phyloP scores from a whole-genome alignment of 2,329 filamentous ascomycete genomes.

The Alternaria arborescens region DNA sequence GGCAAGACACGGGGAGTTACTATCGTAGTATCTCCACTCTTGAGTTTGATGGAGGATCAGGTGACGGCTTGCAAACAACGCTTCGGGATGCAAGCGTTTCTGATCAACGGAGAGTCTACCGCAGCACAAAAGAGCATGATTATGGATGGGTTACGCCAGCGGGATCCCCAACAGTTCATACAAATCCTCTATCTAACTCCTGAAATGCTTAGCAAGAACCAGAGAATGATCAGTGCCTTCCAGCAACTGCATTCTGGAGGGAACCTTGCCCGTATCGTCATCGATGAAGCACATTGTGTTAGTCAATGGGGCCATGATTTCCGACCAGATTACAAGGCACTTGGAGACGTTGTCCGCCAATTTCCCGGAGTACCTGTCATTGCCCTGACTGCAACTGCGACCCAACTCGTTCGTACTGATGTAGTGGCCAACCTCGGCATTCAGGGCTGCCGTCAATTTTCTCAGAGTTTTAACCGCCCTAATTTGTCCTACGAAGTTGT shows the following conservation, averaged over 20 bases:
- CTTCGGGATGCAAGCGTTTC: slow-evolving; percentile 78
- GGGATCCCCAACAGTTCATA: slow-evolving; percentile 76
- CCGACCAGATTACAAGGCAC: slow-evolving; percentile 89
- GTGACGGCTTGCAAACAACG: slow-evolving; percentile 76
- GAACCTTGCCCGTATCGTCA: slow-evolving; percentile 88
- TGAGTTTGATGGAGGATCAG: slow-evolving; percentile 98
- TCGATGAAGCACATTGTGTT: slow-evolving; percentile 99
- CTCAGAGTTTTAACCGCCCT: slow-evolving; percentile 95
- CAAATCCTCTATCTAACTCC: slow-evolving; percentile 95
- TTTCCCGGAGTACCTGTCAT: slow-evolving; percentile 88
- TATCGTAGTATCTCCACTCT: slow-evolving; percentile 89
- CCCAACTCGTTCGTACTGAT: slow-evolving; percentile 89
- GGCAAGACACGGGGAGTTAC: slow-evolving; percentile 88
- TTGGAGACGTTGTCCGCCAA: slow-evolving; percentile 75
- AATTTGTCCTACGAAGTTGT: slow-evolving; percentile 91
- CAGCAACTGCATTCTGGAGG: slow-evolving; percentile 71
- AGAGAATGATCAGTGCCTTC: slow-evolving; percentile 71
- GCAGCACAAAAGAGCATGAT: slow-evolving; percentile 70
- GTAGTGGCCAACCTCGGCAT: slow-evolving; percentile 93
- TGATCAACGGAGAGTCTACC: slow-evolving; percentile 81
- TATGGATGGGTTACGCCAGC: slow-evolving; percentile 68
- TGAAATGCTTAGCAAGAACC: slow-evolving; percentile 91
- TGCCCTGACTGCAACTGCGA: slow-evolving; percentile 94
- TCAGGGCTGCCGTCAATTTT: slow-evolving; percentile 77
- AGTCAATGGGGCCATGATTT: slow-evolving; percentile 99